Percentiles rank a stretch among this genome's conserved stretches.
Evolutionary conservation across 208 protist species (phyloP).

Genomic region (Angomonas deanei): DNA sequence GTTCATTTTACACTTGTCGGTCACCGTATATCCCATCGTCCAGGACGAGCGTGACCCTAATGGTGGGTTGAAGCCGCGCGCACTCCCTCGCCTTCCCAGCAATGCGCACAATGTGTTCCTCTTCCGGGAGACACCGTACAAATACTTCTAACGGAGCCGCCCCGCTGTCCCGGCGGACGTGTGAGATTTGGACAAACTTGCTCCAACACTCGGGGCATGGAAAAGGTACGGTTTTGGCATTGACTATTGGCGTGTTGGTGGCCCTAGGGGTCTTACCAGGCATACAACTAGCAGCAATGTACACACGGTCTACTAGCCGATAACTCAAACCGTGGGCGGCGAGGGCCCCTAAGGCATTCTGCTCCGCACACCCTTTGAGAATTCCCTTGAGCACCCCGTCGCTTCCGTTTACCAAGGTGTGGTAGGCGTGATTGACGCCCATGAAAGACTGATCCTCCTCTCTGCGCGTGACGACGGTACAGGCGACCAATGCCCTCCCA

Average conservation of each 20-base stretch:
- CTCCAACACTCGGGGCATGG: constrained; percentile 79
- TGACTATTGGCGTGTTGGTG: neutral
- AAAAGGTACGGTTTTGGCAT: constrained; percentile 22
- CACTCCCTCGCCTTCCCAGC: constrained; percentile 16
- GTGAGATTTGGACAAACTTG: constrained; percentile 45
- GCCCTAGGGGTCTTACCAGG: neutral
- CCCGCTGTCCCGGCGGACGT: constrained; percentile 20
- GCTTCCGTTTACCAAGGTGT: constrained; percentile 45
- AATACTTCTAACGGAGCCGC: constrained; percentile 43
- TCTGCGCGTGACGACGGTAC: neutral
- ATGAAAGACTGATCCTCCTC: constrained; percentile 17
- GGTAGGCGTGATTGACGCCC: constrained; percentile 74
- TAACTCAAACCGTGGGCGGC: constrained; percentile 68
- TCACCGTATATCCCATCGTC: neutral
- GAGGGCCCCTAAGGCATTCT: constrained; percentile 77
- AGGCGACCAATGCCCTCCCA: neutral
- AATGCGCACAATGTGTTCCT: constrained; percentile 12
- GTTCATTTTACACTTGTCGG: too few species aligned
- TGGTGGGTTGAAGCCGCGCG: neutral
- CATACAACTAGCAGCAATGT: constrained; percentile 24
- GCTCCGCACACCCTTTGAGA: constrained; percentile 83
- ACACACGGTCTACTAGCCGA: constrained; percentile 35
- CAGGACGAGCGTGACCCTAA: constrained; percentile 13
- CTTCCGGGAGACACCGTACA: constrained; percentile 15
- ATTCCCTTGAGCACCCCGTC: constrained; percentile 45